Percentiles rank a stretch among this genome's conserved stretches.
Conservation (phyloP, 1,284 basidiomycete genomes). For the Tilletia horrida region DNA sequence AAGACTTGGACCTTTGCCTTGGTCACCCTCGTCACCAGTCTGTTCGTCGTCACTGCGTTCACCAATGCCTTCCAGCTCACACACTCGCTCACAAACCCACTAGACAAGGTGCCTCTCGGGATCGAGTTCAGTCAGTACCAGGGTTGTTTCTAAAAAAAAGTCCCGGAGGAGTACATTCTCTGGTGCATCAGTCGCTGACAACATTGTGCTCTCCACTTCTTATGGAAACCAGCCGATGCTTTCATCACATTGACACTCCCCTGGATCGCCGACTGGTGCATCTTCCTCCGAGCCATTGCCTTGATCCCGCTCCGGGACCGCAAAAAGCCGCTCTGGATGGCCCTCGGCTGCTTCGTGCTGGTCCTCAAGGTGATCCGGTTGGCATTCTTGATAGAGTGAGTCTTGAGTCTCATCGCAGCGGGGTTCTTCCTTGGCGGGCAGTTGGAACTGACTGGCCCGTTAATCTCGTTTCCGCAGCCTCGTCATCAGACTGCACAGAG, state of each 20-base stretch:
- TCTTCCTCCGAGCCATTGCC: slow-evolving; percentile 4
- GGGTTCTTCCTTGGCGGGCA: background rate
- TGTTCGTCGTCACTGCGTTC: slow-evolving; percentile 8
- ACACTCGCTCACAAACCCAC: background rate
- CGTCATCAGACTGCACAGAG: background rate
- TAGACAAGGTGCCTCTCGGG: background rate
- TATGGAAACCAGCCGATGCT: slow-evolving; percentile 14
- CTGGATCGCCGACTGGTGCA: slow-evolving; percentile 14
- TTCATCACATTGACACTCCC: background rate
- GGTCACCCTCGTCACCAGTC: slow-evolving; percentile 10
- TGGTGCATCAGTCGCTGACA: background rate
- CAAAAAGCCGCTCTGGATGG: background rate
- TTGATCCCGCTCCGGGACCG: background rate
- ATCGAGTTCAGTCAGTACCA: slow-evolving; percentile 9
- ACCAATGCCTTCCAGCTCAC: slow-evolving; percentile 5
- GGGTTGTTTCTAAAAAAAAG: no score
- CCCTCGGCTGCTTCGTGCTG: background rate
- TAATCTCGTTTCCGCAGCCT: background rate
- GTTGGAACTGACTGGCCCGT: background rate
- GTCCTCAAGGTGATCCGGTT: slow-evolving; percentile 1
- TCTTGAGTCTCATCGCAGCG: no score
- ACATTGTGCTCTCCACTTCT: background rate
- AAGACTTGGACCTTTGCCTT: slow-evolving; percentile 13
- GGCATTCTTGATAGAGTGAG: background rate
- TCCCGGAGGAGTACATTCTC: no score